Base-by-base conservation (phyloP, 345 rosid genomes). In the Syzygium grande region DNA sequence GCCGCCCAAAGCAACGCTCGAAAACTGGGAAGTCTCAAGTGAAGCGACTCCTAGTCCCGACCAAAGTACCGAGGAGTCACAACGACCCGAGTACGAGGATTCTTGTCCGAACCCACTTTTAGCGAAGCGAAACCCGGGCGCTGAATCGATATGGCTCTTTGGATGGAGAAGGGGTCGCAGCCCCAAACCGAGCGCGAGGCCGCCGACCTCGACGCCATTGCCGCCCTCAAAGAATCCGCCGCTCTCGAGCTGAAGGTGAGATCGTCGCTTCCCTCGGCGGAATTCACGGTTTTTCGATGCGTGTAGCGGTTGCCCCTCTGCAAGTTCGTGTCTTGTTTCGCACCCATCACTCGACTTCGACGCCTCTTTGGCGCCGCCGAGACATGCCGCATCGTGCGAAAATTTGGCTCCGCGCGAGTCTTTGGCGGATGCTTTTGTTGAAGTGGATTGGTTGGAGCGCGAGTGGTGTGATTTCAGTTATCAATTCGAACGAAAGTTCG, bases 171-270 rank as follows among this genome's bases (percentile, higher is more conserved):
- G 19, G 98, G 97, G 22, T 90, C 98, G 2, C 94, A 92, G 58
- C 99, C 99, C 84, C 92, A 51, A 43, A 94, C 95, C 7, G 95
- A 94, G 79, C 89, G 86, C 46, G 99, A 97, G 91, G 87, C 92
- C 9, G 95, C 95, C 46, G 98, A 97, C 91, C 92, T 97, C 59
- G 89, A 91, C 56, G 95, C 95, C 79, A 94, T 94, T 38, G 53
- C 95, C 86, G 96, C 99, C 90, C 90, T 97, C 89, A 97, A 96
- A 95, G 94, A 96, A 89, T 95, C 98, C 61, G 92, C 98, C 90
- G 98, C 99, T 90, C 87, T 96, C 80, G 99, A 97, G 87, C 94
- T 95, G 85, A 96, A 96, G 98, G 99, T 97, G 54, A 59, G 46
- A 7, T 10, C 23, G 19, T 55, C 22, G 59, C 59, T 55, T 55